Base-by-base conservation (phyloP, 1,284 basidiomycete genomes). In the Coniophora puteana region DNA sequence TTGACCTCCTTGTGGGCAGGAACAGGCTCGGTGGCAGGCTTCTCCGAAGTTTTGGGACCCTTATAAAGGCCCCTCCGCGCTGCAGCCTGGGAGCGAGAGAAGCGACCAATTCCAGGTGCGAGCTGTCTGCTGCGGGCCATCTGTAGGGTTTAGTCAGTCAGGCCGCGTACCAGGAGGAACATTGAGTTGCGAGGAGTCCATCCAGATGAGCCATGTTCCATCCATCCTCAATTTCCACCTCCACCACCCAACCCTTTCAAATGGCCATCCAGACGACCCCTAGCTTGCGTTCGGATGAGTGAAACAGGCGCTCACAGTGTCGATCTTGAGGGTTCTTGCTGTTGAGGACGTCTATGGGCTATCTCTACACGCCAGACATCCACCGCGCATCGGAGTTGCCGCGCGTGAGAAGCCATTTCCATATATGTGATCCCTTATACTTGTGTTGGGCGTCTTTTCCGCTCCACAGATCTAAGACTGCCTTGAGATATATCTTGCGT, bases 71-170 rank as follows among this genome's bases (percentile, higher is more conserved):
- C 82, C 65, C 93, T 90, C 66, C 84, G 84, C 57, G 83, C 78
- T 69, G 74, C 82, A 54, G 90, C 81, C 66, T 84, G 80, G 43
- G 89, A 89, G 60, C 83, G 80, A 50, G 88, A 90, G 63, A 87
- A 74, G 62, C 90, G 88, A 55, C 90, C 88, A 67, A 95, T 74
- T 68, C 87, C 77, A 56, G 87, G 81, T 63, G 80, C 83, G 69
- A 93, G 71, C 74, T 87, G 80, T 74, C 87, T 86, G 71, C 80
- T 90, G 76, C 93, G 89, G 71, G 91, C 91, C 93, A 96, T 95
- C 84, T 88, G 60, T 46, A 41, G 55, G 36, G 51, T 38, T 47
- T 37, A 40, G 53, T 55, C 38, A 60, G 54, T 48, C 36, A 47
- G 27, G 28, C 17, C 31, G 16, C 8, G 31, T 11, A 33, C 31